Percentiles rank a stretch among this genome's conserved stretches.
Conservation (phyloP, 805 yeast species). For the Kurtzmaniella cleridarum region DNA sequence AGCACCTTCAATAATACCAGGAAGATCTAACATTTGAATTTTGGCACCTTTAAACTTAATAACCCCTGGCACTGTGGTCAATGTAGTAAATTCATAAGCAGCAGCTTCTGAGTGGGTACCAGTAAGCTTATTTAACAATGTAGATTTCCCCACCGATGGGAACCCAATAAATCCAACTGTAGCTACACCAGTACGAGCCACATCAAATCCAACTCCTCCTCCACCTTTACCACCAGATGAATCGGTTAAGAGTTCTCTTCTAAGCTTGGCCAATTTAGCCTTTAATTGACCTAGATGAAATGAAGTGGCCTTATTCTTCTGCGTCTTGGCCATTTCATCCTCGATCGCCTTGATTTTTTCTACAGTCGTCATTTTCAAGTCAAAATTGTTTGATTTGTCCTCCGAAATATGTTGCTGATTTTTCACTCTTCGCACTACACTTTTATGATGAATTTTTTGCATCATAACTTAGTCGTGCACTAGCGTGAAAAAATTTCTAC, state of each 20-base stretch:
- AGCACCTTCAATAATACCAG: slow-evolving; percentile 89
- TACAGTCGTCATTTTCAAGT: slow-evolving; percentile 37
- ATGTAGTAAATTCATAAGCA: slow-evolving; percentile 94
- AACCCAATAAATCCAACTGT: slow-evolving; percentile 97
- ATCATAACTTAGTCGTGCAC: slow-evolving; percentile 1
- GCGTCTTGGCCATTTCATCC: slow-evolving; percentile 97
- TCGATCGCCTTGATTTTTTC: slow-evolving; percentile 80
- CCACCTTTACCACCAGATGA: slow-evolving; percentile 76
- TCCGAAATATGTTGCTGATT: not conserved
- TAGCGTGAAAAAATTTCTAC: slow-evolving; percentile 2
- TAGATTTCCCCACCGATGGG: slow-evolving; percentile 92
- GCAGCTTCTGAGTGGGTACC: slow-evolving; percentile 98
- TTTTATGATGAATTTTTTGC: not conserved
- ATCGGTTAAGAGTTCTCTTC: slow-evolving; percentile 77
- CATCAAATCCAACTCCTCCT: slow-evolving; percentile 93
- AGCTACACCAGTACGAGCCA: slow-evolving; percentile 97
- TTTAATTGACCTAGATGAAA: slow-evolving; percentile 96
- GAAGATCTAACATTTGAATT: slow-evolving; percentile 90
- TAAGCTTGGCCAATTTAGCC: slow-evolving; percentile 91
- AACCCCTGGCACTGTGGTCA: slow-evolving; percentile 96
- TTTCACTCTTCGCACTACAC: not conserved
- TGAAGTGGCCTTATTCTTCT: slow-evolving; percentile 95
- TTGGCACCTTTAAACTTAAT: slow-evolving; percentile 95
- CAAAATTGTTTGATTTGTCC: not conserved
- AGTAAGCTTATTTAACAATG: slow-evolving; percentile 80